phyloP scores from a whole-genome alignment of 257 asterid genomes.

The Ophiorrhiza pumila region DNA sequence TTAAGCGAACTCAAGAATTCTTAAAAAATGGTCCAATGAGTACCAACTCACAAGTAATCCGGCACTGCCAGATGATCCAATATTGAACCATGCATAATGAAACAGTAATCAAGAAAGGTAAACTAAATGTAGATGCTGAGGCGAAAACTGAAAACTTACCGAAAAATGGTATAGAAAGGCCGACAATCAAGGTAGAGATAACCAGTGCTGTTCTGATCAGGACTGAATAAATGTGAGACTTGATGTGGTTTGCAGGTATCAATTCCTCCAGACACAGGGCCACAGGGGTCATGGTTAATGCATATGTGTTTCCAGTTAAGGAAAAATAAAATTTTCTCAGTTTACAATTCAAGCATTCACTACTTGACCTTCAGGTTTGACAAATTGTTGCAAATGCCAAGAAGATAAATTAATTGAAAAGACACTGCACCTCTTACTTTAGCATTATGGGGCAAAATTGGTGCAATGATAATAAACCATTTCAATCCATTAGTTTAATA shows the following conservation, averaged over 20 bases:
- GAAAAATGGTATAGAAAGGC: conserved; percentile 72
- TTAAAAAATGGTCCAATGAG: background rate
- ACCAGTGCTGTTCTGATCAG: conserved; percentile 76
- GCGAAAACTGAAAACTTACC: conserved; percentile 47
- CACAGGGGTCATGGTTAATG: conserved; percentile 86
- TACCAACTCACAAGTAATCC: too few species aligned
- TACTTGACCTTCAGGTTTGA: background rate
- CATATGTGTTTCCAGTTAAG: conserved; percentile 64
- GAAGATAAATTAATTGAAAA: too few species aligned
- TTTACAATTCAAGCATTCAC: background rate
- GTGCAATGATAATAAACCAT: background rate
- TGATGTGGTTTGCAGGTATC: conserved; percentile 56
- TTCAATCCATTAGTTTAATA: background rate
- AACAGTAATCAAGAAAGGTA: background rate
- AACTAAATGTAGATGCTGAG: background rate
- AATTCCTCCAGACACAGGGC: conserved; percentile 92
- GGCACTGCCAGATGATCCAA: background rate
- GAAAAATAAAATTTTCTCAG: conserved; percentile 11
- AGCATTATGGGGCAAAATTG: background rate
- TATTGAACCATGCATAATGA: background rate
- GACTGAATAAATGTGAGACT: conserved; percentile 53
- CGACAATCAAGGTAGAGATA: conserved; percentile 71
- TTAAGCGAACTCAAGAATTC: background rate
- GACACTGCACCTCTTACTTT: too few species aligned
- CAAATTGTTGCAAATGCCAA: background rate